Base-by-base conservation (phyloP, 2,329 filamentous ascomycete genomes). In the Xylaria sp. region DNA sequence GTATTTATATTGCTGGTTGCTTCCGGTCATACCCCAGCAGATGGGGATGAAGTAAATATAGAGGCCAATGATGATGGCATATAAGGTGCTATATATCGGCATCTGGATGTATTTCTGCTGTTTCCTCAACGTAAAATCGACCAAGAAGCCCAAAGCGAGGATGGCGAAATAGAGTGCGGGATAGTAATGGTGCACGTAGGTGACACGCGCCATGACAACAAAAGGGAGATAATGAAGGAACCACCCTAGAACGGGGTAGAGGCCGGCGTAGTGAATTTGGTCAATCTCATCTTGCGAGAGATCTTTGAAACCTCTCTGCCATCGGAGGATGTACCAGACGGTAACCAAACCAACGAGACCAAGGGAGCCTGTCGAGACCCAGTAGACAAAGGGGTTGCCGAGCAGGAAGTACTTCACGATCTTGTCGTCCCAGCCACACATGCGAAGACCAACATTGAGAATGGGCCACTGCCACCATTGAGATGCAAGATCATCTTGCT, bases 111-210 rank as follows among this genome's bases (percentile, higher is more conserved):
- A 82, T 77, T 87, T 87, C 73, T 85, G 86, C 72, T 93, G 83
- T 75, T 87, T 90, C 72, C 90, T 87, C 55, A 93, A 88, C 70
- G 90, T 84, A 90, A 93, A 98, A 80, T 98, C 94, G 63, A 92
- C 82, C 73, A 94, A 87, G 86, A 99, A 99, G 62, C 94, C 95
- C 70, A 94, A 89, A 18, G 88, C 89, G 53, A 99, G 84, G 72
- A 99, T 97, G 75, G 96, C 94, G 80, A 98, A 99, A 85, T 98
- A 99, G 12, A 99, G 88, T 10, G 96, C 96, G 12, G 96, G 96
- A 81, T 98, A 99, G 85, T 99, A 99, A 84, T 99, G 96, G 81
- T 99, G 96, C 63, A 99, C 96, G 77, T 99, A 99, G 18, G 96
- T 99, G 69, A 99, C 96, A 86, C 96, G 93, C 12, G 94, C 96